phyloP scores from a whole-genome alignment of 2,329 filamentous ascomycete genomes.

The Ceratocystis huliohia region DNA sequence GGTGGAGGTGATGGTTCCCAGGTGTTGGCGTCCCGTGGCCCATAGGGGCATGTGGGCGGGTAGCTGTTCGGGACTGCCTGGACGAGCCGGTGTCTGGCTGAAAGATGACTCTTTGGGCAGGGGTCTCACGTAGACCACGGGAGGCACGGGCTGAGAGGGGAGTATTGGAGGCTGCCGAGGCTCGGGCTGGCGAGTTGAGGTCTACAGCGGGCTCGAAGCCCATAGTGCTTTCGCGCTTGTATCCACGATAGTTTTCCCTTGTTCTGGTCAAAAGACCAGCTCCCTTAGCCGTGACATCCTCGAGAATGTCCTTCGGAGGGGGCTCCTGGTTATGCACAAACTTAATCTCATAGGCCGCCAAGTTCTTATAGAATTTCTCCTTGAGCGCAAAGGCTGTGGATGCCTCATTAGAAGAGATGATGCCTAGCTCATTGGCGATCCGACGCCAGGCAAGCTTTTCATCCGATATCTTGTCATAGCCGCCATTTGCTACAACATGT shows the following conservation, averaged over 20 bases:
- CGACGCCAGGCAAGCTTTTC: slow-evolving; percentile 79
- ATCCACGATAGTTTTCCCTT: slow-evolving; percentile 55
- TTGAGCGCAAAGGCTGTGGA: slow-evolving; percentile 81
- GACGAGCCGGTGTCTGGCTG: slow-evolving; percentile 62
- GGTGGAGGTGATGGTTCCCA: not conserved
- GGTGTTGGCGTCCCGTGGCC: slow-evolving; percentile 4
- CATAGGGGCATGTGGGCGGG: slow-evolving; percentile 2
- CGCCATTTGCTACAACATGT: slow-evolving; percentile 61
- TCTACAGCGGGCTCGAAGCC: slow-evolving; percentile 48
- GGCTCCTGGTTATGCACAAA: slow-evolving; percentile 67
- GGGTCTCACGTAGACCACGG: slow-evolving; percentile 63
- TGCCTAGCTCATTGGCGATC: slow-evolving; percentile 62
- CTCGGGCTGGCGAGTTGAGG: slow-evolving; percentile 44
- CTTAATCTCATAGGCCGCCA: slow-evolving; percentile 76
- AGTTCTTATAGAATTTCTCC: slow-evolving; percentile 78
- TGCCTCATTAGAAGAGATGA: slow-evolving; percentile 60
- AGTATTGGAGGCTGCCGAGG: slow-evolving; percentile 33
- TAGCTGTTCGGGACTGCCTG: slow-evolving; percentile 33
- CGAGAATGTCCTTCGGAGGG: slow-evolving; percentile 76
- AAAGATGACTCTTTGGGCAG: slow-evolving; percentile 71
- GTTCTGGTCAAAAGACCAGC: slow-evolving; percentile 68
- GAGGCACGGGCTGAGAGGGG: slow-evolving; percentile 44
- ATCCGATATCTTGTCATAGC: slow-evolving; percentile 73
- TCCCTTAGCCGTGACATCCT: slow-evolving; percentile 76
- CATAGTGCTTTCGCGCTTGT: slow-evolving; percentile 37